A percentile compares a stretch with the other conserved stretches of the same genome.
phyloP scores from a whole-genome alignment of 192 early-diverging fungal genomes.

The Coemansia sp. region DNA sequence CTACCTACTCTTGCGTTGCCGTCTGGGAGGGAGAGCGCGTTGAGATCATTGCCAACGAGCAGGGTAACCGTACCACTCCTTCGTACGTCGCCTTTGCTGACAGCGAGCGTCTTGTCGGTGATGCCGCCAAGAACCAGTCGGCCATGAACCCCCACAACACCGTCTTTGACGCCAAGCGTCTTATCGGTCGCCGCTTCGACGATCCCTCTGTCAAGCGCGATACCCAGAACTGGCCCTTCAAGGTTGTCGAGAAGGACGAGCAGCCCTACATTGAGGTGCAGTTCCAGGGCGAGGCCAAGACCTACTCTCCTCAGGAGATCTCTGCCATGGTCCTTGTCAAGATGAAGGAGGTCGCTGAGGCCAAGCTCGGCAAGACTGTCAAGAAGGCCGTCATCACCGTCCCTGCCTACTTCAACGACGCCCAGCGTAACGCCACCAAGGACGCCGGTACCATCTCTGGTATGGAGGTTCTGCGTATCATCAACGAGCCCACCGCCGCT shows the following conservation, averaged over 20 bases:
- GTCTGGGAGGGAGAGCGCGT: slow-evolving; percentile 63
- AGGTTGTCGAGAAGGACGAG: slow-evolving; percentile 65
- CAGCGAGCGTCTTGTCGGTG: slow-evolving; percentile 78
- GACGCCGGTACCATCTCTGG: slow-evolving; percentile 87
- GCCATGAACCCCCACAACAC: slow-evolving; percentile 90
- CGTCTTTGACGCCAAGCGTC: slow-evolving; percentile 89
- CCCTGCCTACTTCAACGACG: slow-evolving; percentile 88
- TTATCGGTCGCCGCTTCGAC: slow-evolving; percentile 86
- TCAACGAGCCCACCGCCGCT: slow-evolving; percentile 91
- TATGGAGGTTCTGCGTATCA: slow-evolving; percentile 83
- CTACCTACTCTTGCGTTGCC: slow-evolving; percentile 93
- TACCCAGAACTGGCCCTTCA: slow-evolving; percentile 84
- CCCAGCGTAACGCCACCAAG: slow-evolving; percentile 89
- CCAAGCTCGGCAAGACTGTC: slow-evolving; percentile 70
- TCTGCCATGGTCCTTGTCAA: slow-evolving; percentile 74
- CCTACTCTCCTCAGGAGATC: slow-evolving; percentile 79
- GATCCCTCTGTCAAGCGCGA: slow-evolving; percentile 79
- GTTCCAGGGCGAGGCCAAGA: slow-evolving; percentile 80
- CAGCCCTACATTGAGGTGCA: slow-evolving; percentile 79
- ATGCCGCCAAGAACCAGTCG: slow-evolving; percentile 89
- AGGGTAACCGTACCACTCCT: slow-evolving; percentile 87
- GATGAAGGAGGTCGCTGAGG: slow-evolving; percentile 82
- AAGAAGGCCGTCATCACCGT: slow-evolving; percentile 73
- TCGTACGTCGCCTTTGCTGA: slow-evolving; percentile 85
- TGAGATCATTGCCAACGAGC: slow-evolving; percentile 84